phyloP scores from a whole-genome alignment of 1,284 basidiomycete genomes.

The Cryptococcus sp. region DNA sequence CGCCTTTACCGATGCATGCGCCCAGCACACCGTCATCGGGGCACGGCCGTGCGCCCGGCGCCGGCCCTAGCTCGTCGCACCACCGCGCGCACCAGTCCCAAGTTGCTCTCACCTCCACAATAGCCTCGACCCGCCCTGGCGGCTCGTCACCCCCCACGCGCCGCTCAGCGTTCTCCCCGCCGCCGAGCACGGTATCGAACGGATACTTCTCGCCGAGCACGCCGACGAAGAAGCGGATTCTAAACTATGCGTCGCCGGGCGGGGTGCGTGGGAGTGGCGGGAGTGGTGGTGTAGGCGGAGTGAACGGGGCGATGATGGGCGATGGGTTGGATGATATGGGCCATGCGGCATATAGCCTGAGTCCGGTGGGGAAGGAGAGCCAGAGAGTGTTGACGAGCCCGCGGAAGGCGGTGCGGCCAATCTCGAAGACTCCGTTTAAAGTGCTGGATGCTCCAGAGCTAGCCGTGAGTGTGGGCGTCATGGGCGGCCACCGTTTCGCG shows the following conservation, averaged over 20 bases:
- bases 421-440: slow-evolving; percentile 94
- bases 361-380: slow-evolving; percentile 80
- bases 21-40: slow-evolving; percentile 44
- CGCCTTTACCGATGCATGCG: slow-evolving; percentile 43
- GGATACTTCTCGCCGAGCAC: slow-evolving; percentile 43
- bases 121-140: slow-evolving; percentile 19
- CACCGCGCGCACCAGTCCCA: slow-evolving; percentile 45
- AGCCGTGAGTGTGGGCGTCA: slow-evolving; percentile 50
- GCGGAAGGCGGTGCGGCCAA: slow-evolving; percentile 70
- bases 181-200: slow-evolving; percentile 21
- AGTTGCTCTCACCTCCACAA: slow-evolving; percentile 35
- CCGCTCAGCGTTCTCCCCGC: slow-evolving; percentile 39
- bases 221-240: slow-evolving; percentile 52
- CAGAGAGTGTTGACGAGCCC: slow-evolving; percentile 82
- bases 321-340: slow-evolving; percentile 55
- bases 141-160: slow-evolving; percentile 29
- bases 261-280: slow-evolving; percentile 11
- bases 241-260: slow-evolving; percentile 53
- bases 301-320: slow-evolving; percentile 10
- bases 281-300: slow-evolving; percentile 10
- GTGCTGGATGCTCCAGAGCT: slow-evolving; percentile 96
- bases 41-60: slow-evolving; percentile 40
- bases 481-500: background rate
- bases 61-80: slow-evolving; percentile 40
- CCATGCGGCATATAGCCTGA: slow-evolving; percentile 84